A percentile compares a stretch with the other conserved stretches of the same genome.
Evolutionary conservation across 1,139 yeast genomes (phyloP).

Genomic region (Hansenula sp.): DNA sequence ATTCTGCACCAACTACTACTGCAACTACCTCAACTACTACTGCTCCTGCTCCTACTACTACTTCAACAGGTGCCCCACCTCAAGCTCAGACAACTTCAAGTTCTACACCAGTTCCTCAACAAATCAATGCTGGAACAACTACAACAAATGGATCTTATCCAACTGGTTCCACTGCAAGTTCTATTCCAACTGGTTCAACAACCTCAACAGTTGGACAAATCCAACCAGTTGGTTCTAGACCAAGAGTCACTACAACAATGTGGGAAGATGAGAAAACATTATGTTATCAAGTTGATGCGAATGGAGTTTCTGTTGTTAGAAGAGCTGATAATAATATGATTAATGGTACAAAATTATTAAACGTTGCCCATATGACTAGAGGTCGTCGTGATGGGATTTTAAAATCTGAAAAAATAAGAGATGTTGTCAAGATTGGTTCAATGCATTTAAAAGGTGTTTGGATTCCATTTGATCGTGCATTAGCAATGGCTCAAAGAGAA

Average conservation of each 20-base stretch:
- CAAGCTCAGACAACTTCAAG: slow-evolving; percentile 9
- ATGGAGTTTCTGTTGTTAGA: slow-evolving; percentile 86
- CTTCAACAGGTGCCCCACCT: slow-evolving; percentile 6
- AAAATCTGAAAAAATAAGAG: slow-evolving; percentile 83
- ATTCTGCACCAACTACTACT: slow-evolving; percentile 13
- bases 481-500: slow-evolving; percentile 87
- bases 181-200: slow-evolving; percentile 16
- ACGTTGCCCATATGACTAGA: slow-evolving; percentile 93
- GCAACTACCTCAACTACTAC: slow-evolving; percentile 13
- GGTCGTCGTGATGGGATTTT: slow-evolving; percentile 94
- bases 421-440: slow-evolving; percentile 93
- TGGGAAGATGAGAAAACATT: slow-evolving; percentile 97
- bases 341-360: slow-evolving; percentile 88
- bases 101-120: slow-evolving; percentile 10
- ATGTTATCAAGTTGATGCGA: slow-evolving; percentile 94
- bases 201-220: slow-evolving; percentile 39
- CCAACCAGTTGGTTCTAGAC: slow-evolving; percentile 63
- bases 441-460: slow-evolving; percentile 98
- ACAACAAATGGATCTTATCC: slow-evolving; percentile 3
- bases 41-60: slow-evolving; percentile 2
- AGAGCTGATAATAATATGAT: slow-evolving; percentile 93
- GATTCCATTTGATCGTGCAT: slow-evolving; percentile 94
- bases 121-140: not conserved
- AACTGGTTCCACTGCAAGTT: slow-evolving; percentile 15
- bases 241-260: slow-evolving; percentile 89